Base-by-base conservation (phyloP, 371 early-diverging fungal species). In the Actinomortierella wolfii region DNA sequence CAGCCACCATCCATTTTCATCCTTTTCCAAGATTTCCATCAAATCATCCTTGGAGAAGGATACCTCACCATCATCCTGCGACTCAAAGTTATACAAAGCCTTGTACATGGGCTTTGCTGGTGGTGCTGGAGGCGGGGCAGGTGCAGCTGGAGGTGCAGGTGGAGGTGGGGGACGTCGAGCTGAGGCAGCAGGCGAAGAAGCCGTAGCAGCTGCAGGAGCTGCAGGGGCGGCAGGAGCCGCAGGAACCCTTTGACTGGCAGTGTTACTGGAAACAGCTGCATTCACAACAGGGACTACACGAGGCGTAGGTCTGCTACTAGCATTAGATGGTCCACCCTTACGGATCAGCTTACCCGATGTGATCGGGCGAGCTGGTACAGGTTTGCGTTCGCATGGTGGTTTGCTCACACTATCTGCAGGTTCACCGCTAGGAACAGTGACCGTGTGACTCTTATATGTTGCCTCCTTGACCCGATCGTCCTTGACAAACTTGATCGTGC, bases 1-100 rank as follows among this genome's bases (percentile, higher is more conserved):
- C 21, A 93, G 73, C 94, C 94, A 93, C 94, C 94, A 93, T 28
- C 94, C 94, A 65, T 90, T 92, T 29, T 89, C 84, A 61, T 91
- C 89, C 67, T 92, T 90, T 63, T 92, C 87, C 13, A 87, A 48
- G 61, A 93, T 88, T 63, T 92, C 92, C 71, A 92, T 81, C 5
- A 87, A 26, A 62, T 87, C 88, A 39, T 82, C 91, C 56, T 82
- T 83, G 51, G 80, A 84, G 71, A 93, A 87, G 9, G 88, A 73
- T 25, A 92, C 79, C 64, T 91, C 92, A 25, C 89, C 87, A 39
- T 63, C 71, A 59, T 86, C 84, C 59, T 86, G 76, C 8, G 89
- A 82, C 17, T 77, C 68, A 67, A 91, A 93, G 50, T 90, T 87
- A 68, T 90, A 94, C 39, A 91, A 75, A 6, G 89, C 91, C 75